Base-by-base conservation (phyloP, 305 asterid genomes). In the Plantago coronopus region DNA sequence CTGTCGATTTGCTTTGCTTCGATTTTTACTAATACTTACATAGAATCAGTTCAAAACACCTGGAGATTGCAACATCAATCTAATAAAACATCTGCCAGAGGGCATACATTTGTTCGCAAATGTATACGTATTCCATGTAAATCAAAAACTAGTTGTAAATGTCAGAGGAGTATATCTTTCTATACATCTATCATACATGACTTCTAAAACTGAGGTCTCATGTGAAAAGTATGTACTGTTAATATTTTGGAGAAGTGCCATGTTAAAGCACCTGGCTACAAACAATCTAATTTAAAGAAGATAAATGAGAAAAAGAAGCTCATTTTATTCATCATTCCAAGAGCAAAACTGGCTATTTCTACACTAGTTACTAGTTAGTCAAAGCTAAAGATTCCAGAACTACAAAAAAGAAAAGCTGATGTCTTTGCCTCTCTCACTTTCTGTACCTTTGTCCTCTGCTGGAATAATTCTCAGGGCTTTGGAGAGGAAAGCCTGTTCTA, bases 401-500 rank as follows among this genome's bases (percentile, higher is more conserved):
- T 23, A 51, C 25, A 18, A 18, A 34, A 22, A n/a, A 22, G 11
- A 21, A 29, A 51, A 16, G 27, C 11, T 16, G 40, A 25, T 14
- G 58, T 16, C 40, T 23, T 37, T 25, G 58, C 42, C n/a, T 53
- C n/a, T 53, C 31, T 53, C 13, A 12, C 58, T 53, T 47, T 57
- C 62, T 57, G 62, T 57, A 34, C 57, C 22, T 64, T 11, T 74
- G 69, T 57, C 59, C 48, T 40, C 20, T 64, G 19, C 64, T 59
- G 21, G 25, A 56, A 31, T 34, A 34, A 2, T 69, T 64, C 65
- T 75, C 71, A 34, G 79, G 81, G 58, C 75, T 69, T 5, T 54
- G 78, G 48, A 74, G 64, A 42, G 68, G 75, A 47, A 61, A 80
- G 23, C 66, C 60, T 25, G 68, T 65, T 67, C 65, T 69, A 42